These are phyloP conservation scores for Brassica rapa DNA, from an alignment of 345 rosid genomes.

Conservation along the genomic window DNA sequence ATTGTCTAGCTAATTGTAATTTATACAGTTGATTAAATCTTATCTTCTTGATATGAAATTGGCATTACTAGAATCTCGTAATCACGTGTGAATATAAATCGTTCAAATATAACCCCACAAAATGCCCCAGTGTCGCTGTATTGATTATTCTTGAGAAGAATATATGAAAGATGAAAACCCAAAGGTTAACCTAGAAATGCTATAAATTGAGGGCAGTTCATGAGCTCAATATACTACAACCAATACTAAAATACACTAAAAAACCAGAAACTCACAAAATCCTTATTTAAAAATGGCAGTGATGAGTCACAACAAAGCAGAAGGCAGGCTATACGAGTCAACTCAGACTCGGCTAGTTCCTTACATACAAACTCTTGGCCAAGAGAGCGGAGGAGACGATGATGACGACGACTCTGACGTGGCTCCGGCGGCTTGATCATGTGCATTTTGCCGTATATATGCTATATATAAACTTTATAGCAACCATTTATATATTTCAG, in stretches of 20 bases:
- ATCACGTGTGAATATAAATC: conserved; percentile 10
- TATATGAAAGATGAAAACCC: neutral
- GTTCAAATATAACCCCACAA: conserved; percentile 29
- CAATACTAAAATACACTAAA: conserved; percentile 4
- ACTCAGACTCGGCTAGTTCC: conserved; percentile 17
- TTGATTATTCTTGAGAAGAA: conserved; percentile 30
- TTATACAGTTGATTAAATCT: neutral
- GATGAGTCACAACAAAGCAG: conserved; percentile 31
- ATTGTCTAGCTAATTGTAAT: neutral
- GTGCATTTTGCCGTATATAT: conserved; percentile 14
- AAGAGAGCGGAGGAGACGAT: conserved; percentile 42
- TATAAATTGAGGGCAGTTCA: conserved; percentile 27
- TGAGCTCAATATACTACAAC: conserved; percentile 17
- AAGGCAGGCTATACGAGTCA: conserved; percentile 29
- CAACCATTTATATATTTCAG: neutral
- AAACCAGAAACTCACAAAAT: conserved; percentile 28
- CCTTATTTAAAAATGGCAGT: conserved; percentile 34
- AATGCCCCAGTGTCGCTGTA: conserved; percentile 8
- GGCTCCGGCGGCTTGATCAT: conserved; percentile 43
- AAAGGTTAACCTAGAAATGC: conserved; percentile 10
- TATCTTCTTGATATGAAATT: neutral
- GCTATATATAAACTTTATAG: conserved; percentile 27
- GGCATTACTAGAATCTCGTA: conserved; percentile 5
- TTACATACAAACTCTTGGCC: conserved; percentile 25
- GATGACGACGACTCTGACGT: conserved; percentile 42